Base-by-base conservation (phyloP, 805 yeast species). In the Starmerella scarabaei region DNA sequence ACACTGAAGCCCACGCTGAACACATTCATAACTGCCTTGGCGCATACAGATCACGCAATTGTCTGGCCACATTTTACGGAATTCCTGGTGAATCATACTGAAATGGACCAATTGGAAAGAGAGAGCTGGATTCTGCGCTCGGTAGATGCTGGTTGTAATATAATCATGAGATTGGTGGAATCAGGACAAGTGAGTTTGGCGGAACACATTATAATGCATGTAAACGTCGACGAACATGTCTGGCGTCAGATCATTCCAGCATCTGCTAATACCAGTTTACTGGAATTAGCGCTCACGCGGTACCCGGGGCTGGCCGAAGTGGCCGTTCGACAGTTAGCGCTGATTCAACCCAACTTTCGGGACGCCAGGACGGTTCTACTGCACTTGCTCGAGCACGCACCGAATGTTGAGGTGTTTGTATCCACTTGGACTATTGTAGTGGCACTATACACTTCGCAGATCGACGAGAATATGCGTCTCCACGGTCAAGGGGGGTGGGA, bases 401-500 rank as follows among this genome's bases (percentile, higher is more conserved):
- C 37, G 24, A 16, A 36, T 1, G 36, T 37, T 1, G 26, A 30
- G 2, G 21, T 33, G n/a, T 45, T 40, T 24, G 18, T 3, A 60
- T 32, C n/a, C 19, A 15, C 42, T 4, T 47, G 28, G 29, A 15
- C 24, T 11, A 74, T 80, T 0, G 58, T 60, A 4, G 21, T 28
- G 9, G 31, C 19, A 12, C 34, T 35, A 5, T 42, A 37, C 33
- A 45, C 40, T 33, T 3, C 24, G 2, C 21, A 29, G 15, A 38
- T 42, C 61, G 64, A 17, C 75, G 76, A 1, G 47, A 82, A 12
- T 35, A 52, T 1, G 51, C 59, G 2, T 70, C 77, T 3, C 36
- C 55, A 5, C 71, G 83, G 0, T 58, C 79, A 77, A 0, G 51
- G 63, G 17, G 62, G 81, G 0, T 83, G 72, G 55, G 85, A 81